These are phyloP conservation scores for Chaetomium strumarium DNA, from an alignment of 2,329 filamentous ascomycete species.

Conservation along the genomic window DNA sequence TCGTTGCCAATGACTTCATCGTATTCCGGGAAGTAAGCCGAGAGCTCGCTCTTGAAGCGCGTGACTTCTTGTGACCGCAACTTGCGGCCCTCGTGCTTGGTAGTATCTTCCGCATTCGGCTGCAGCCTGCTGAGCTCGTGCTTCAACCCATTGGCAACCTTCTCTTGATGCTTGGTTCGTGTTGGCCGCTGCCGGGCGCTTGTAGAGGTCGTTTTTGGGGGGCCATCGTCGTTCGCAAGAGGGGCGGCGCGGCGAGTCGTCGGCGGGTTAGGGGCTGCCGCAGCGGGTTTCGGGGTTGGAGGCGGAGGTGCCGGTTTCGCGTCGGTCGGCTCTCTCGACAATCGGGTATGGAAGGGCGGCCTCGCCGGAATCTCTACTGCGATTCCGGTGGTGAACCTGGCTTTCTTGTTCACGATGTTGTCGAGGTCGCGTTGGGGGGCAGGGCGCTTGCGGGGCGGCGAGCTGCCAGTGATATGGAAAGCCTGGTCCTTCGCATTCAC, in stretches of 20 bases:
- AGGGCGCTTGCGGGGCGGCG: slow-evolving; percentile 36
- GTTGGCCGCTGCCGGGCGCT: slow-evolving; percentile 21
- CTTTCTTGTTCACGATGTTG: slow-evolving; percentile 42
- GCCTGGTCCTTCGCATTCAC: slow-evolving; percentile 27
- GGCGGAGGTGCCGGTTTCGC: slow-evolving; percentile 9
- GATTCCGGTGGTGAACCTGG: slow-evolving; percentile 35
- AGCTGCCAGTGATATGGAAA: not conserved
- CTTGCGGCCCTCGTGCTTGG: slow-evolving; percentile 58
- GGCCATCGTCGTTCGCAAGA: not conserved
- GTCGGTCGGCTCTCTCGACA: slow-evolving; percentile 17
- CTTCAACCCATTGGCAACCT: slow-evolving; percentile 55
- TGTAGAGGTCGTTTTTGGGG: not conserved
- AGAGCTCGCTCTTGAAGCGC: slow-evolving; percentile 84
- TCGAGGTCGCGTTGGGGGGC: slow-evolving; percentile 36
- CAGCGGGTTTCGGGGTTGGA: slow-evolving; percentile 10
- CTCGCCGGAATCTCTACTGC: slow-evolving; percentile 46
- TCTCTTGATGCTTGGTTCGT: slow-evolving; percentile 51
- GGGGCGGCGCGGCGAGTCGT: slow-evolving; percentile 1
- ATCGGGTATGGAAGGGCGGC: slow-evolving; percentile 19
- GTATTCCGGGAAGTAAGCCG: slow-evolving; percentile 87
- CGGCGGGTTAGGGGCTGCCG: slow-evolving; percentile 19
- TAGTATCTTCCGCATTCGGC: slow-evolving; percentile 40
- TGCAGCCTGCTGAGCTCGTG: slow-evolving; percentile 55
- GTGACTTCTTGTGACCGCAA: slow-evolving; percentile 81
- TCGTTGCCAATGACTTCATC: slow-evolving; percentile 89